Base-by-base conservation (phyloP, 1,284 basidiomycete species). In the Trametes sp. region DNA sequence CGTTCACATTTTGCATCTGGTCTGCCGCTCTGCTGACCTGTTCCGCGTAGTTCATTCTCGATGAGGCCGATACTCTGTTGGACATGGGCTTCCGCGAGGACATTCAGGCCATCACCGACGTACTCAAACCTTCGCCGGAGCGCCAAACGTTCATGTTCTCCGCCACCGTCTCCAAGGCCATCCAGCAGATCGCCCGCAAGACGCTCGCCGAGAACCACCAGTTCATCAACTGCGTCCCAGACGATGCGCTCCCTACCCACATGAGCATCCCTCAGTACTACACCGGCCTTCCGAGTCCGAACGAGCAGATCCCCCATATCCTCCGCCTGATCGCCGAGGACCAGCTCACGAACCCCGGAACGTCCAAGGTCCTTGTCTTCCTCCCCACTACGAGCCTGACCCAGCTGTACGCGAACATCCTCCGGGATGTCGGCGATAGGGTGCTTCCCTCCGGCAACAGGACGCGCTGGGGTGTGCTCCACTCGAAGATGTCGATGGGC, bases 71-170 rank as follows among this genome's bases (percentile, higher is more conserved):
- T 76, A 97, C 94, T 0, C 84, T 98, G 14, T 83, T 99, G 45
- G 96, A 98, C 68, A 94, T 98, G 91, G 97, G 97, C 68, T 99
- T 99, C 87, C 87, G 92, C 10, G 87, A 92, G 49, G 96, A 98
- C 68, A 88, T 99, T 49, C 86, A 94, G 41, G 85, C 83, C 1
- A 96, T 98, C 71, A 79, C 87, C 35, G 71, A 80, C 2, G 83
- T 83, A 68, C 81, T 98, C n/a, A 93, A 94, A 19, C 78, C 81
- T 35, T 75, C 81, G 2, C 84, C 87, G 0, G 76, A 88, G 60
- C 87, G 96, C 23, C 94, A 96, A 74, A 98, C 96, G 0, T 92
- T 98, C 81, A 82, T 99, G 65, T 98, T 98, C 80, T 96, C 94
- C n/a, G 96, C 97, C 11, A 98, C 84, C 63, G 87, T 87, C 70